Base-by-base conservation (phyloP, 2,329 filamentous ascomycete species). In the Periconia sp. region DNA sequence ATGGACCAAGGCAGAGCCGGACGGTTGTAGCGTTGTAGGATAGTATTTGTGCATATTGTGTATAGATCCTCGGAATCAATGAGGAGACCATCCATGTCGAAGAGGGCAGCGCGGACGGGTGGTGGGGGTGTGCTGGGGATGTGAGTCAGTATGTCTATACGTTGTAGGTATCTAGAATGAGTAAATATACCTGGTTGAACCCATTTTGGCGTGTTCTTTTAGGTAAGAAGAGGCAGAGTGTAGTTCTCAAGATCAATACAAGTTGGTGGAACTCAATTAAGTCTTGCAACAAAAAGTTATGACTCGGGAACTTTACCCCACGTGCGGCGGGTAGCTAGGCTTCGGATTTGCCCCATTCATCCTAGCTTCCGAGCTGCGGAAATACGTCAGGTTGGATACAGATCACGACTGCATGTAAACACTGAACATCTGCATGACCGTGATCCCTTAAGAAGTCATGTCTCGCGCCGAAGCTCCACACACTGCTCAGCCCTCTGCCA, bases 61-160 rank as follows among this genome's bases (percentile, higher is more conserved):
- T 97, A 97, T 45, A 84, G 76, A 65, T 97, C 94, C 76, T 97
- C 94, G 23, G 89, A 91, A 72, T 97, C 86, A 66, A 99, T 88
- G 15, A 99, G 83, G 24, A 99, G 86, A 48, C 94, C 94, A 72
- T 99, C 94, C 92, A 97, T 96, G 77, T 99, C 94, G 70, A 99
- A 97, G 54, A 99, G 85, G 72, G 92, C 96, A 57, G 92, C 94
- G 57, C 91, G 83, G 46, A 97, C 80, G 84, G 15, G 89, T 87
- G 70, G 91, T 85, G 66, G 59, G 41, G 58, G 52, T 47, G 50
- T 50, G 11, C 33, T n/a, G n/a, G n/a, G n/a, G n/a, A n/a, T n/a
- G n/a, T n/a, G n/a, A n/a, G n/a, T n/a, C n/a, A n/a, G n/a, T n/a
- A n/a, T n/a, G n/a, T n/a, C n/a, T 56, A 30, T 52, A 53, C 13